phyloP scores from a whole-genome alignment of 108 stramenopile genomes.

The Conticribra guillardii region DNA sequence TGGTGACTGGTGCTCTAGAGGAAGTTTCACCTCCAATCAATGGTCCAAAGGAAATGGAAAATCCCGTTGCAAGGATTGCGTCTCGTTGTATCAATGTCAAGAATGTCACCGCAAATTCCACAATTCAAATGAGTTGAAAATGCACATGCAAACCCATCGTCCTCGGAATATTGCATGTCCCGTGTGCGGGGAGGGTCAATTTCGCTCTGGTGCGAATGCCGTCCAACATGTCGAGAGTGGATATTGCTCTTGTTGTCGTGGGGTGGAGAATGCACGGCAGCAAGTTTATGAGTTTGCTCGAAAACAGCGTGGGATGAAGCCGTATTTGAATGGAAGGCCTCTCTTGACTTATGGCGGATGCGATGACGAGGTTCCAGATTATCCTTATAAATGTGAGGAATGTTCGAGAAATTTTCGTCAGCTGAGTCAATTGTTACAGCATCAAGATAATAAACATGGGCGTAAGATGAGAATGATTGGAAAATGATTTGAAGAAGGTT shows the following conservation, averaged over 20 bases:
- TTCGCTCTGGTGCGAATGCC: constrained; percentile 70
- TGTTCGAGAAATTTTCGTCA: constrained; percentile 63
- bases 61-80: constrained; percentile 67
- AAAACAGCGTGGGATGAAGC: constrained; percentile 44
- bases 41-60: constrained; percentile 63
- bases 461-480: no score
- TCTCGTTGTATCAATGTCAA: constrained; percentile 41
- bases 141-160: constrained; percentile 82
- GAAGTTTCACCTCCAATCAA: constrained; percentile 62
- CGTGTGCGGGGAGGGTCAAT: constrained; percentile 69
- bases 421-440: constrained; percentile 75
- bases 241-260: constrained; percentile 63
- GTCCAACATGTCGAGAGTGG: constrained; percentile 80
- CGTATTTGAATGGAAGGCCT: constrained; percentile 49
- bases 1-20: constrained; percentile 16
- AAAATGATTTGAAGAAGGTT: no score
- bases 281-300: constrained; percentile 66
- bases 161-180: constrained; percentile 71
- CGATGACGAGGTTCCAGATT: constrained; percentile 53
- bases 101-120: constrained; percentile 58
- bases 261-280: constrained; percentile 59
- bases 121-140: constrained; percentile 59
- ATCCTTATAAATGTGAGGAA: constrained; percentile 62
- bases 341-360: constrained; percentile 53
- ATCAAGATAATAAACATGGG: constrained; percentile 73